Conservation (phyloP, 2,329 filamentous ascomycete genomes). For the Chaetomiaceae sp. region DNA sequence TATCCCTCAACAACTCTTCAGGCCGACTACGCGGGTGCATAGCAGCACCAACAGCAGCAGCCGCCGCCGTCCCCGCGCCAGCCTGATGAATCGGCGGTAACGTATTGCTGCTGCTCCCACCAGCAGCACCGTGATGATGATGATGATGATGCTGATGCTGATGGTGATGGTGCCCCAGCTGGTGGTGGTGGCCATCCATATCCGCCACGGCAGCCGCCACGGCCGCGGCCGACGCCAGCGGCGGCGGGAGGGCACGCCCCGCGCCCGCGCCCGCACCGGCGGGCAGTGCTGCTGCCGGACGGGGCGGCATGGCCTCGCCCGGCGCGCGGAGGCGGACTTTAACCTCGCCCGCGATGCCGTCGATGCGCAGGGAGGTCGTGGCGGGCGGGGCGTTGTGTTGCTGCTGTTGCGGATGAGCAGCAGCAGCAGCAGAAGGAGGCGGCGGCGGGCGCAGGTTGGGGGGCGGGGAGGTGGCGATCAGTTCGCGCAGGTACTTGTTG, state of each 20-base stretch:
- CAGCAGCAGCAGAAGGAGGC: neutral
- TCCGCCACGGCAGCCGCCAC: neutral
- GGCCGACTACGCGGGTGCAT: slow-evolving; percentile 23
- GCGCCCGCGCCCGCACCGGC: neutral
- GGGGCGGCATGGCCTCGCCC: neutral
- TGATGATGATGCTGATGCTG: neutral
- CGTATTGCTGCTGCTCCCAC: neutral
- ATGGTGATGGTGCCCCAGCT: neutral
- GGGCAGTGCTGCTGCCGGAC: neutral
- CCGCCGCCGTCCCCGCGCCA: neutral
- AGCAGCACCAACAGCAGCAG: neutral
- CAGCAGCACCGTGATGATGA: slow-evolving; percentile 17
- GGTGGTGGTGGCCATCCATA: neutral
- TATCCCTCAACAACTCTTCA: slow-evolving; percentile 33
- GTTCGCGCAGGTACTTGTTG: slow-evolving; percentile 62
- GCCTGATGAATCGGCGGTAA: neutral
- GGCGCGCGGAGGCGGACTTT: slow-evolving; percentile 44
- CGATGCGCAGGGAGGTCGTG: slow-evolving; percentile 45
- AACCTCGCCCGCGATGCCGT: slow-evolving; percentile 51
- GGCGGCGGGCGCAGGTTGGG: slow-evolving; percentile 24
- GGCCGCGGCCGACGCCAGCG: neutral
- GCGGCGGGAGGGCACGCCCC: slow-evolving; percentile 1
- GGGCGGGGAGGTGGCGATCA: slow-evolving; percentile 38
- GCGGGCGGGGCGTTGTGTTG: slow-evolving; percentile 22
- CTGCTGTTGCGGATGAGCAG: too few species aligned